Evolutionary conservation across 768 basidiomycete genomes (phyloP).

Genomic region (Boletus eberwhitei): DNA sequence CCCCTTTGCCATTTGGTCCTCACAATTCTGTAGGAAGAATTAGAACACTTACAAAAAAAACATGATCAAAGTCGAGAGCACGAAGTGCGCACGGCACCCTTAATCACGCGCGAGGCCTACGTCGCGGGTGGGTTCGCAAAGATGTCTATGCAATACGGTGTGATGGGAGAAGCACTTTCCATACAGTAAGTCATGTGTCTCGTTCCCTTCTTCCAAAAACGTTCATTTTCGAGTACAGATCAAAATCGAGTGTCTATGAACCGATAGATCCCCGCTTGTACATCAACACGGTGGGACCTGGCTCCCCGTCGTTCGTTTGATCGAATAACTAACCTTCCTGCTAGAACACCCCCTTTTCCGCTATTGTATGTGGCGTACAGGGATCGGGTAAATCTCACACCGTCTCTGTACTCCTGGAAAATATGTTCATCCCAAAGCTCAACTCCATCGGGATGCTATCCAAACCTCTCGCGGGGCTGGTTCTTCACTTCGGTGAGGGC

Average conservation of each 20-base stretch:
- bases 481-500: constrained; percentile 65
- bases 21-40: background rate
- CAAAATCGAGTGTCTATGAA: constrained; percentile 24
- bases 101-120: constrained; percentile 46
- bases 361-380: constrained; percentile 68
- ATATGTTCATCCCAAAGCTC: constrained; percentile 54
- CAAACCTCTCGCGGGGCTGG: constrained; percentile 54
- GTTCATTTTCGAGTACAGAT: constrained; percentile 20
- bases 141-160: constrained; percentile 52
- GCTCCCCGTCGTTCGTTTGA: background rate
- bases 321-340: background rate
- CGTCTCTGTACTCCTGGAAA: constrained; percentile 61
- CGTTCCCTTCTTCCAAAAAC: background rate
- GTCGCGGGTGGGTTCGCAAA: constrained; percentile 21
- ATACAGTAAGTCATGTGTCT: constrained; percentile 26
- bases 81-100: constrained; percentile 41
- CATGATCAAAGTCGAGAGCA: constrained; percentile 18
- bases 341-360: constrained; percentile 68
- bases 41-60: constrained; percentile 7
- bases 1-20: background rate
- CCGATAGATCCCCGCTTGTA: constrained; percentile 52
- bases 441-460: constrained; percentile 45
- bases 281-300: constrained; percentile 52
- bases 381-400: constrained; percentile 74
- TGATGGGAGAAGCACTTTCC: constrained; percentile 40